phyloP scores from a whole-genome alignment of 768 basidiomycete species.

The Leucocoprinus leucothites region DNA sequence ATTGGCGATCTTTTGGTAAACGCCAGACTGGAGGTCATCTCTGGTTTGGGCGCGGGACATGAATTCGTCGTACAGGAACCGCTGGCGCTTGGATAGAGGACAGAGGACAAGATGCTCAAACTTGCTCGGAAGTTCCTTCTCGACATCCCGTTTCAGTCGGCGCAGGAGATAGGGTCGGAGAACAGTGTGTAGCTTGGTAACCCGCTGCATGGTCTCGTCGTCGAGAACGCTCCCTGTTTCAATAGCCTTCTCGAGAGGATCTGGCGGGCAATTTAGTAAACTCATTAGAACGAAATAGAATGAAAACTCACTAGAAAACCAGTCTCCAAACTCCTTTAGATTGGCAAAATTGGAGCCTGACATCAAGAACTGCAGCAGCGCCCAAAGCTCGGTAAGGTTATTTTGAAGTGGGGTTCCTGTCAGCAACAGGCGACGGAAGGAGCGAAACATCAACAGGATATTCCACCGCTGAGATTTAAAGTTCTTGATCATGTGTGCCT shows the following conservation, averaged over 20 bases:
- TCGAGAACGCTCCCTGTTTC: conserved; percentile 77
- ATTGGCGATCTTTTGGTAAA: conserved; percentile 89
- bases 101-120: conserved; percentile 89
- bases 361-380: conserved; percentile 91
- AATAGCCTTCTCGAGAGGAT: conserved; percentile 91
- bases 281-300: not conserved
- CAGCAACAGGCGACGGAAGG: conserved; percentile 80
- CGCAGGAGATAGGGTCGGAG: conserved; percentile 95
- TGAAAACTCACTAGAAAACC: conserved; percentile 84
- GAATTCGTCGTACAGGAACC: conserved; percentile 96
- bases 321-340: conserved; percentile 89
- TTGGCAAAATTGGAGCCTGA: conserved; percentile 87
- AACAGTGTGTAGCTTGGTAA: conserved; percentile 88
- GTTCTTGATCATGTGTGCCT: conserved; percentile 98
- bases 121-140: conserved; percentile 92
- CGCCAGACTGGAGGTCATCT: conserved; percentile 78
- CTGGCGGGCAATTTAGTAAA: conserved; percentile 33
- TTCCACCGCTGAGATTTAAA: conserved; percentile 95
- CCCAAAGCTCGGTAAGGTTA: conserved; percentile 95
- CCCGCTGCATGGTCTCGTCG: conserved; percentile 80
- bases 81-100: conserved; percentile 85
- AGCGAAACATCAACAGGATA: conserved; percentile 83
- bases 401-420: conserved; percentile 98
- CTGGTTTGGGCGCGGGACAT: conserved; percentile 86
- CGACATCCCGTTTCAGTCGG: conserved; percentile 96